A percentile compares a stretch with the other conserved stretches of the same genome.
These are phyloP conservation scores for Talaromyces sp. DNA, from an alignment of 2,329 filamentous ascomycete genomes.

Conservation along the genomic window DNA sequence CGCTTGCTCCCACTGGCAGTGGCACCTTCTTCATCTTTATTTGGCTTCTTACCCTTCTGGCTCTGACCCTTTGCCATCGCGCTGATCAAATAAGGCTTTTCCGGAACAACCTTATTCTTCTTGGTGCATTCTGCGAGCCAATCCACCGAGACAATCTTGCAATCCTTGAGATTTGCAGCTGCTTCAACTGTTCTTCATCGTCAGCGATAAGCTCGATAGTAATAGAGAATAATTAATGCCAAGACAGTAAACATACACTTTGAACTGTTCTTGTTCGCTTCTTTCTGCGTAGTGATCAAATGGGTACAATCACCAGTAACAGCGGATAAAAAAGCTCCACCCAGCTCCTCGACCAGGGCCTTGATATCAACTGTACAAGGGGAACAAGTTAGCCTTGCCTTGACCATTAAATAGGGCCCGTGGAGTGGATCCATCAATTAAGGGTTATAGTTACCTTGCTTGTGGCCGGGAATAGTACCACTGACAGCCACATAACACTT, in stretches of 20 bases:
- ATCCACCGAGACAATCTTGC: constrained; percentile 60
- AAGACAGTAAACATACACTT: constrained; percentile 34
- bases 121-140: constrained; percentile 64
- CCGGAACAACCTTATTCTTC: constrained; percentile 44
- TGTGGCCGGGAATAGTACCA: constrained; percentile 60
- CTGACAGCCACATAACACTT: constrained; percentile 56
- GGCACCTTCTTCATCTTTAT: constrained; percentile 24
- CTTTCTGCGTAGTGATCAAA: constrained; percentile 40
- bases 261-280: constrained; percentile 37
- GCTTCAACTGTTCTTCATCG: constrained; percentile 37
- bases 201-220: not conserved
- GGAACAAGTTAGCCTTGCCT: not conserved
- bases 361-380: constrained; percentile 32
- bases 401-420: too few relatives aligned
- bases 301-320: constrained; percentile 41
- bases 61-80: constrained; percentile 2
- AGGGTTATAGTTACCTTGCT: constrained; percentile 49
- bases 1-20: constrained; percentile 27
- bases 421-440: too few relatives aligned
- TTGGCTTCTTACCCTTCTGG: constrained; percentile 33
- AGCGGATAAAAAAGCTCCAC: constrained; percentile 36
- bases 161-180: constrained; percentile 49
- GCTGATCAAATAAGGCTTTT: constrained; percentile 41
- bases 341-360: constrained; percentile 34
- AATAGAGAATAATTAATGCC: not conserved